A percentile compares a stretch with the other conserved stretches of the same genome.
phyloP scores from a whole-genome alignment of 352 stramenopile genomes.

The Vaucheria bursata region DNA sequence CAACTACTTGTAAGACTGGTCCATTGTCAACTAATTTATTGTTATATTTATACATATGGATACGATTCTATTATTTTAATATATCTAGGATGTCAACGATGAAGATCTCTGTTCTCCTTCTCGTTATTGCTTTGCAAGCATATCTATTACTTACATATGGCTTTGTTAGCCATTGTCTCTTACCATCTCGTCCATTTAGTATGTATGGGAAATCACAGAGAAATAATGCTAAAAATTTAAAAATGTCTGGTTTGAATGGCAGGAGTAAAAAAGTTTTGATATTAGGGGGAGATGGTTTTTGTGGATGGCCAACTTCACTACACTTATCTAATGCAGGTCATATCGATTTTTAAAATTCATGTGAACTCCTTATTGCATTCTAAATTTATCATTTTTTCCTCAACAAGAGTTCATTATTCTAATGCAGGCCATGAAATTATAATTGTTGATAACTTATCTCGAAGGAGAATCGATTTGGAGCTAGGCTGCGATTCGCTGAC shows the following conservation, averaged over 20 bases:
- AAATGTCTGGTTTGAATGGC: not conserved
- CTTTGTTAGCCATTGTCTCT: not conserved
- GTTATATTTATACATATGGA: too few species aligned
- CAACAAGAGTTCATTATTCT: not conserved
- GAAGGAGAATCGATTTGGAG: conserved; percentile 70
- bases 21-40: too few species aligned
- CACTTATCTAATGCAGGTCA: conserved; percentile 61
- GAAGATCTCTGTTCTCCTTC: not conserved
- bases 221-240: too few species aligned
- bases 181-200: too few species aligned
- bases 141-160: not conserved
- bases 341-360: not conserved
- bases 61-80: too few species aligned
- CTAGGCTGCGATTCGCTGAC: conserved; percentile 71
- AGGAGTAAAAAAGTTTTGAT: conserved; percentile 45
- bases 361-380: not conserved
- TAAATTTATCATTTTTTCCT: conserved; percentile 4
- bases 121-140: not conserved
- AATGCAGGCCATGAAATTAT: conserved; percentile 54
- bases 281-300: conserved; percentile 69
- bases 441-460: conserved; percentile 69
- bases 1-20: too few species aligned
- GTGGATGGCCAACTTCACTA: conserved; percentile 70
- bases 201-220: too few species aligned
- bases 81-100: too few species aligned